Conservation (phyloP, 2,329 filamentous ascomycete genomes). For the Aspergillus calidoustus region DNA sequence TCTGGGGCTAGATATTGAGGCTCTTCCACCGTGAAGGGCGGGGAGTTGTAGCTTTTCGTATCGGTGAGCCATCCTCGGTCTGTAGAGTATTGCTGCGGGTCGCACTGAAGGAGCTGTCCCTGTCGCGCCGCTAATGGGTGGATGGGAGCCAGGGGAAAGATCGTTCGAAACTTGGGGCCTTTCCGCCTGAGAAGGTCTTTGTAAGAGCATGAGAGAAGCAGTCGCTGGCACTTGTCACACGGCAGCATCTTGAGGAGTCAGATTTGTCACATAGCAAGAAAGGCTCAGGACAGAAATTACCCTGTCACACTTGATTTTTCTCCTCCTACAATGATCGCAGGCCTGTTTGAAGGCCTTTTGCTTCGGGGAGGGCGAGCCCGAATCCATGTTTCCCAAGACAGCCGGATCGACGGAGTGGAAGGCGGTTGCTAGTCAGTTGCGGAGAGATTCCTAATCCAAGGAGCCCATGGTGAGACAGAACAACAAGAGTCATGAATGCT, state of each 20-base stretch:
- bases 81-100: slow-evolving; percentile 20
- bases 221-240: slow-evolving; percentile 46
- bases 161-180: slow-evolving; percentile 45
- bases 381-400: slow-evolving; percentile 28
- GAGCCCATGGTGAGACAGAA: background rate
- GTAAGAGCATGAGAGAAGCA: slow-evolving; percentile 46
- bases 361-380: slow-evolving; percentile 21
- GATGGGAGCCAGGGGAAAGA: slow-evolving; percentile 43
- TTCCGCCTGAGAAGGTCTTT: slow-evolving; percentile 45
- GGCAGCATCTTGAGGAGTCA: slow-evolving; percentile 38
- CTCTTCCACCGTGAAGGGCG: slow-evolving; percentile 31
- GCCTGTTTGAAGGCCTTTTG: slow-evolving; percentile 40
- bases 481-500: background rate
- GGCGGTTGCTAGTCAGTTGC: background rate
- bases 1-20: slow-evolving; percentile 31
- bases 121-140: slow-evolving; percentile 36
- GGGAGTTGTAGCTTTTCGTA: slow-evolving; percentile 27
- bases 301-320: slow-evolving; percentile 47
- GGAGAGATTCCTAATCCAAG: background rate
- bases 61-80: slow-evolving; percentile 30
- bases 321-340: slow-evolving; percentile 47
- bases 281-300: no score
- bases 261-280: no score
- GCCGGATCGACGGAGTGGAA: background rate
- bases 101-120: slow-evolving; percentile 21